phyloP scores from a whole-genome alignment of 192 early-diverging fungal genomes.

The Rhizophagus clarus region DNA sequence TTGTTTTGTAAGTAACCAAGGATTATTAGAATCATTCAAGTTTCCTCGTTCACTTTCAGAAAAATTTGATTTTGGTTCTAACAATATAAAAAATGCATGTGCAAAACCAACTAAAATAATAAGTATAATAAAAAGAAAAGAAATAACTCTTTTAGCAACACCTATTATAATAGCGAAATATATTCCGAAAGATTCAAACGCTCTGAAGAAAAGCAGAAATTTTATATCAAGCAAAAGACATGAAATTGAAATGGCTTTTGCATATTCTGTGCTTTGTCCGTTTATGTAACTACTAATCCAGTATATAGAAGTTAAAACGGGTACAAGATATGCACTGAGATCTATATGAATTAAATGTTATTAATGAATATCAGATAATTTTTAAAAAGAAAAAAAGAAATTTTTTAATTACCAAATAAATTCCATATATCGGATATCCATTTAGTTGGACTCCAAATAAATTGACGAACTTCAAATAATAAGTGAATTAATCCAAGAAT shows the following conservation, averaged over 20 bases:
- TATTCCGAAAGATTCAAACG: neutral
- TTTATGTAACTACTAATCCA: neutral
- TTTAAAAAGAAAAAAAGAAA: neutral
- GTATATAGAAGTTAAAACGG: neutral
- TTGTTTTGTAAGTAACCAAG: neutral
- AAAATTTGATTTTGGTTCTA: neutral
- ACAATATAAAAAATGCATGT: neutral
- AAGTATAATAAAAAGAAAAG: neutral
- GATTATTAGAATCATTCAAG: neutral
- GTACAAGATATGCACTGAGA: too few relatives aligned
- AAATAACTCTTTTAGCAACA: neutral
- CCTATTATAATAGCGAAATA: constrained; percentile 1
- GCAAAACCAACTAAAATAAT: constrained; percentile 5
- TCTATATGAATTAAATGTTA: neutral
- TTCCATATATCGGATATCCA: neutral
- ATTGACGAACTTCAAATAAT: constrained; percentile 11
- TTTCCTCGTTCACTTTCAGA: neutral
- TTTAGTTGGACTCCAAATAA: neutral
- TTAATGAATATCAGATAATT: neutral
- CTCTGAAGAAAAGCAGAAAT: neutral
- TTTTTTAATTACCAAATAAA: neutral
- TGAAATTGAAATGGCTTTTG: neutral
- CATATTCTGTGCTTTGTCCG: neutral
- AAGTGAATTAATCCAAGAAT: neutral
- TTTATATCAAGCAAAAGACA: neutral